Evolutionary conservation across 371 early-diverging fungal genomes (phyloP), one percentile per base, ranked within the genome.

Genomic region (Mortierella sp.): DNA sequence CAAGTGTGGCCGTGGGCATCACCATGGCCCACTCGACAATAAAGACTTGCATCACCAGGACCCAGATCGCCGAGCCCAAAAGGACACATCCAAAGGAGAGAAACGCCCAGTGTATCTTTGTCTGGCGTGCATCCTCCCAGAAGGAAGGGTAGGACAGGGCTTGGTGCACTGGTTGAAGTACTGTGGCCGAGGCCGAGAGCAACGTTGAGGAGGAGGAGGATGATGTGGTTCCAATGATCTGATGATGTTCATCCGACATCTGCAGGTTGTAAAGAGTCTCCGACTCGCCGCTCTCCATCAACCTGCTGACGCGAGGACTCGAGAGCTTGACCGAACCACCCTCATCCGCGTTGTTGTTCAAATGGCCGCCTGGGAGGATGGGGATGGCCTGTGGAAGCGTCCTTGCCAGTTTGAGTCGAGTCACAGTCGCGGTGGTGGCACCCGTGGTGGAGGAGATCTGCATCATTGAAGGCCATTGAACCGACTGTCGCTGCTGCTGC

Each of bases 101-200:
- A 26, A 76, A 59, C 10, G 73, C 71, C 73, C 76, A 79, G 72
- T 76, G 79, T 57, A 75, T 71, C 71, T 71, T 72, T 51, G 72
- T 69, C 48, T 76, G 76, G 9, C 71, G 61, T 14, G 71, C 72
- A 44, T 78, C 83, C n/a, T 82, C 53, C 83, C 83, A 82, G 48
- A 79, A 79, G 53, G 71, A 48, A 21, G 77, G 71, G 54, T 69
- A 69, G 13, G 71, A 69, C 19, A 34, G 4, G 4, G 34, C 43
- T 24, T 50, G 24, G 28, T 4, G 34, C 21, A 31, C 26, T 50
- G 61, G 28, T 11, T 51, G 72, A 48, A 37, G 9, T 37, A 34
- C 10, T 24, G 69, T 50, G 24, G 50, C 40, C 13, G 26, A 21
- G 71, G 76, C 50, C 40, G 77, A 40, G 34, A 43, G 53, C 34